Evolutionary conservation across 768 basidiomycete species (phyloP), one percentile per base, ranked within the genome.

Genomic region (Leccinellum albellum): DNA sequence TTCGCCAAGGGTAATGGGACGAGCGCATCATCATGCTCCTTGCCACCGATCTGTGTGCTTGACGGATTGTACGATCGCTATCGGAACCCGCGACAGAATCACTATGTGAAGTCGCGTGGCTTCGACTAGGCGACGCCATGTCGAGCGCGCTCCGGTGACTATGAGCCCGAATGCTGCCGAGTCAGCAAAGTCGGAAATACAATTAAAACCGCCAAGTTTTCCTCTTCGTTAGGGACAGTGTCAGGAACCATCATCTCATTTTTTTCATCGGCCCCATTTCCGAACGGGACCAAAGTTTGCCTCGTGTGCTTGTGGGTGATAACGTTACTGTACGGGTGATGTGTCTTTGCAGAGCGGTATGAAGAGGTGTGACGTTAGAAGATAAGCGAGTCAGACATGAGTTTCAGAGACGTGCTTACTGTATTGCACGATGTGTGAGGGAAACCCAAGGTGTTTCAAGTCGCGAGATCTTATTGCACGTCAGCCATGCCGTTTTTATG

Each of bases 351-450:
- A 31, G 47, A 48, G 48, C 20, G 10, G 17, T 26, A 45, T 21
- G 45, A 47, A 55, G 51, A 51, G 29, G 31, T 23, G 26, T 65
- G 50, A 67, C 62, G 63, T 61, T 53, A 51, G 14, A 3, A 6
- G 37, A 23, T 35, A 66, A 55, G 59, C 66, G 65, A 65, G n/a
- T 40, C 37, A 40, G 53, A 54, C 55, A 45, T 26, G 58, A 21
- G 62, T 51, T 46, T 54, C 61, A 40, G 42, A 51, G 54, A 54
- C 26, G 7, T 31, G 5, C 17, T 20, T 15, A 31, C 48, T 3
- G 28, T 17, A 20, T 28, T 33, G 44, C 32, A 29, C 21, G 17
- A 35, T 32, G 9, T 10, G 15, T 15, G 29, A 35, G 14, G 6
- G 40, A 51, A 23, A 26, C 31, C 6, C 23, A 44, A 21, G 12